Conservation (phyloP, 2,329 filamentous ascomycete genomes). For the Paracoccidioides brasiliensis region DNA sequence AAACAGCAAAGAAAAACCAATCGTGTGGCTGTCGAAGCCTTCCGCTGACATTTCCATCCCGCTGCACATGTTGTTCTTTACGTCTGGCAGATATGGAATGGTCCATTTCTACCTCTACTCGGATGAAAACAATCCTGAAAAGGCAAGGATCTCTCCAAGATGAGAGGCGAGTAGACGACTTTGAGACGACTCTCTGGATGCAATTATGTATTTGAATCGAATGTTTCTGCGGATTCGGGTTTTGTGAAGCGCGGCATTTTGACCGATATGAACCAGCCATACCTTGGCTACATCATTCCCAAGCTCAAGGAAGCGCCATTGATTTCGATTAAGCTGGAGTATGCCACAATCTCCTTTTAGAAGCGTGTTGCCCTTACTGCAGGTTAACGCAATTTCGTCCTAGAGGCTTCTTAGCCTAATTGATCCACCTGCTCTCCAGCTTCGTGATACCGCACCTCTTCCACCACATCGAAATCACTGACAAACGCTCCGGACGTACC, state of each 20-base stretch:
- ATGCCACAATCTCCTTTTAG: conserved; percentile 18
- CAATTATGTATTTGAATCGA: conserved; percentile 15
- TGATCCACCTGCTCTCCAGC: conserved; percentile 13
- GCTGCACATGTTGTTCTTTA: conserved; percentile 27
- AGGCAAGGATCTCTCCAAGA: conserved; percentile 14
- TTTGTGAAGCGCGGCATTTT: conserved; percentile 19
- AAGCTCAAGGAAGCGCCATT: conserved; percentile 22
- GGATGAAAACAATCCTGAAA: conserved; percentile 14
- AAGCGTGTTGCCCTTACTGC: background rate
- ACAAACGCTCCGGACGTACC: conserved; percentile 18
- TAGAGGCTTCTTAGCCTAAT: background rate
- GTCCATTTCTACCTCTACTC: conserved; percentile 17
- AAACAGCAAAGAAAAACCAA: conserved; percentile 20
- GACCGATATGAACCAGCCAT: conserved; percentile 20
- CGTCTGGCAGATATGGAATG: conserved; percentile 21
- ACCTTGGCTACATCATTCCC: conserved; percentile 15
- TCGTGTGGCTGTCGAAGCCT: conserved; percentile 40
- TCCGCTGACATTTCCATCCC: conserved; percentile 34
- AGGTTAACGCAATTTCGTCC: too few relatives aligned
- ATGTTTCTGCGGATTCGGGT: conserved; percentile 9
- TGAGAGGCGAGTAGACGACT: conserved; percentile 20
- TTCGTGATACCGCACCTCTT: conserved; percentile 25
- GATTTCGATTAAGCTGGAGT: conserved; percentile 22
- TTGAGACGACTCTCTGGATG: conserved; percentile 23
- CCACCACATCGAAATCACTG: conserved; percentile 20